Evolutionary conservation across 257 asterid species (phyloP).

Genomic region (Forsythia viridissima): DNA sequence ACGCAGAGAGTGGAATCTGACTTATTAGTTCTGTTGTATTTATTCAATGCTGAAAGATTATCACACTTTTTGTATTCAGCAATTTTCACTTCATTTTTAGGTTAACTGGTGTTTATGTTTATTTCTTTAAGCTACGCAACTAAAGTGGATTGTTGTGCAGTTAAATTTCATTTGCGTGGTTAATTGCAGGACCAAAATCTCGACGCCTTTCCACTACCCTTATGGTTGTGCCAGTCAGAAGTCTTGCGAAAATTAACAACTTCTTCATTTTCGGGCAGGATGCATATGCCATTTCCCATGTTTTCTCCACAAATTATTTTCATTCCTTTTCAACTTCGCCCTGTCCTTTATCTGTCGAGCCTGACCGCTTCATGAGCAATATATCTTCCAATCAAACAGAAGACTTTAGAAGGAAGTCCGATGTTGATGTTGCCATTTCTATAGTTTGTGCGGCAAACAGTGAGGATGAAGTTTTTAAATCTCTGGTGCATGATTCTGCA

Average conservation of each 20-base stretch:
- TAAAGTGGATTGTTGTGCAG: background rate
- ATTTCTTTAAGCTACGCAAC: background rate
- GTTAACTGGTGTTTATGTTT: background rate
- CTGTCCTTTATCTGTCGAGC: constrained; percentile 11
- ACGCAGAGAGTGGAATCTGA: background rate
- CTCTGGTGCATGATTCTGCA: constrained; percentile 45
- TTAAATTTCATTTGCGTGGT: constrained; percentile 9
- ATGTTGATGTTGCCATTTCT: constrained; percentile 44
- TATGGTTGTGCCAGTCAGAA: constrained; percentile 42
- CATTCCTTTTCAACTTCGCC: constrained; percentile 30
- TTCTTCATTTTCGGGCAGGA: constrained; percentile 8
- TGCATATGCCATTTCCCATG: background rate
- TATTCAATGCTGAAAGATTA: background rate
- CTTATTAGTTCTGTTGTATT: background rate
- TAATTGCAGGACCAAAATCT: constrained; percentile 33
- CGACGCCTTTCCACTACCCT: constrained; percentile 14
- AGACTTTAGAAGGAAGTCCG: constrained; percentile 35
- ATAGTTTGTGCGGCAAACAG: constrained; percentile 40
- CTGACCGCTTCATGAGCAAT: constrained; percentile 17
- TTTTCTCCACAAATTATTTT: constrained; percentile 18
- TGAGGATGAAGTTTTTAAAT: constrained; percentile 53
- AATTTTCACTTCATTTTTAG: background rate
- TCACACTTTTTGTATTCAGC: background rate
- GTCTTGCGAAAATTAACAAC: constrained; percentile 22
- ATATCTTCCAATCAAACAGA: constrained; percentile 28